Conservation (phyloP, 1,284 basidiomycete species). For the Prillingera fragicola region DNA sequence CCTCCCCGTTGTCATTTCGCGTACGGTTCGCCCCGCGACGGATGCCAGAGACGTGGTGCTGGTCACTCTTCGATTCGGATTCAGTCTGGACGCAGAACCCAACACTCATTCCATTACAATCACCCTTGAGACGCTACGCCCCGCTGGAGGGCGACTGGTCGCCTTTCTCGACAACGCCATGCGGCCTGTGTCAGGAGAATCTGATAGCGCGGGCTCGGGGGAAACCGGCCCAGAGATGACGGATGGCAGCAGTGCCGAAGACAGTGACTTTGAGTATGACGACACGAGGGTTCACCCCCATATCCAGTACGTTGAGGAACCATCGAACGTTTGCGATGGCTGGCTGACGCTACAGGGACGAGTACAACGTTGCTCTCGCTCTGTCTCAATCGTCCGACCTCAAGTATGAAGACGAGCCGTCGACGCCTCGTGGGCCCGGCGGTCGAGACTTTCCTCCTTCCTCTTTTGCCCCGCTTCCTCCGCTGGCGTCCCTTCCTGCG, state of each 20-base stretch:
- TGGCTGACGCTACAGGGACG: constrained; percentile 19
- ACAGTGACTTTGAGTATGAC: constrained; percentile 30
- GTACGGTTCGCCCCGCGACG: constrained; percentile 2
- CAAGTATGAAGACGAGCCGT: no score
- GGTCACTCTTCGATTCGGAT: constrained; percentile 28
- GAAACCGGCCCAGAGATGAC: constrained; percentile 23
- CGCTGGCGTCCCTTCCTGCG: constrained; percentile 12
- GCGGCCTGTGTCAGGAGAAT: constrained; percentile 2
- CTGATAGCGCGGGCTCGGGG: neutral
- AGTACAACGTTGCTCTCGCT: constrained; percentile 19
- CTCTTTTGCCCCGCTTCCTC: constrained; percentile 11
- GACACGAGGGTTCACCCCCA: constrained; percentile 17
- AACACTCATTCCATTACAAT: constrained; percentile 25
- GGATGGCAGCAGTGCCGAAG: constrained; percentile 27
- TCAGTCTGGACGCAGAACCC: constrained; percentile 22
- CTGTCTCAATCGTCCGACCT: no score
- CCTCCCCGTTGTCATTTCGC: constrained; percentile 8
- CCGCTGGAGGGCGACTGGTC: constrained; percentile 17
- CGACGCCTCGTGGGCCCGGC: no score
- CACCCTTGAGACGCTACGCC: constrained; percentile 21
- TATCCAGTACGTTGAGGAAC: constrained; percentile 18
- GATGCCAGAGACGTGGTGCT: constrained; percentile 8
- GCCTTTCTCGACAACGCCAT: constrained; percentile 20
- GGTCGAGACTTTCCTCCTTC: no score
- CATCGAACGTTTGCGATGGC: no score